These are phyloP conservation scores for Apiotrichum laibachii DNA, from an alignment of 1,284 basidiomycete species.

Conservation along the genomic window DNA sequence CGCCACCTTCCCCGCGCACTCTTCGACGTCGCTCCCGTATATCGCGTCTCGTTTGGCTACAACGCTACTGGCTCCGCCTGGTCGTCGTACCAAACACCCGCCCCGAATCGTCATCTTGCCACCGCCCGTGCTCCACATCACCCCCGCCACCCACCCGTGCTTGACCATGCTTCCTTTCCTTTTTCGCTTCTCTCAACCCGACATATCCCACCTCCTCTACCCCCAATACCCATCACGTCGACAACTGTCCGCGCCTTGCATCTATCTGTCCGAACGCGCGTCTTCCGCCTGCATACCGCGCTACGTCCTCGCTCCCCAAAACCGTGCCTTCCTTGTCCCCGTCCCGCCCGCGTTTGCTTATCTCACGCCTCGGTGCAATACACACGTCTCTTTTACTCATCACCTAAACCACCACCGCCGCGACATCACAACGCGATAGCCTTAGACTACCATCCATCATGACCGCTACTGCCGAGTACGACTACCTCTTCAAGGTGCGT, in stretches of 20 bases:
- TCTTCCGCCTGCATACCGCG: too few species aligned
- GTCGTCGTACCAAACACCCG: too few species aligned
- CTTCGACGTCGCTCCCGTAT: too few species aligned
- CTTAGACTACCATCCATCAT: constrained; percentile 20
- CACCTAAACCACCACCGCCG: neutral
- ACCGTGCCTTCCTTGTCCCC: too few species aligned
- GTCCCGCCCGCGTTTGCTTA: too few species aligned
- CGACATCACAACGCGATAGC: neutral
- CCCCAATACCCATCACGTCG: too few species aligned
- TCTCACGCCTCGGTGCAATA: neutral
- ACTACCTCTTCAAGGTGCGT: constrained; percentile 83
- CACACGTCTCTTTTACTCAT: neutral
- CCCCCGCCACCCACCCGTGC: neutral
- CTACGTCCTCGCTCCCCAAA: too few species aligned
- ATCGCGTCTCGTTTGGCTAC: too few species aligned
- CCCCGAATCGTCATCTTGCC: neutral
- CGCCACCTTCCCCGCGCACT: too few species aligned
- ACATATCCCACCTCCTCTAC: neutral
- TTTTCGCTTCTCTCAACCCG: neutral
- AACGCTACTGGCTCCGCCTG: too few species aligned
- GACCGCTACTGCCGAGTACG: constrained; percentile 76
- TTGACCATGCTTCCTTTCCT: neutral
- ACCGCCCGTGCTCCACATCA: constrained; percentile 3
- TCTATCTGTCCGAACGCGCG: too few species aligned
- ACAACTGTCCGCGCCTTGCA: too few species aligned